Conservation (phyloP, 495 filamentous ascomycete genomes). For the Talaromyces borbonicus region DNA sequence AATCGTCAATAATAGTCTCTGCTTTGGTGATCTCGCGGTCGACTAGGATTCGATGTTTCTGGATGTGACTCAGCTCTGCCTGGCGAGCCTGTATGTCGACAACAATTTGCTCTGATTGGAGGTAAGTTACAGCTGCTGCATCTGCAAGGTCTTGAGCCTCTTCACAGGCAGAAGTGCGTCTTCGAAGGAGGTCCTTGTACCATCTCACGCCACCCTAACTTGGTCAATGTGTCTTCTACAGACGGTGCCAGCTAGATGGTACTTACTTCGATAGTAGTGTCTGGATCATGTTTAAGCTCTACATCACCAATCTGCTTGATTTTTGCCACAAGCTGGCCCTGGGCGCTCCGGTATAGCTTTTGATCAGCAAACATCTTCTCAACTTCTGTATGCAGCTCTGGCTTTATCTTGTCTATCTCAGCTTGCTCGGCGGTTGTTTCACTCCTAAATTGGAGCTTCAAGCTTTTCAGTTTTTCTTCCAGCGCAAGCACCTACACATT, state of each 20-base stretch:
- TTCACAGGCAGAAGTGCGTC: not conserved
- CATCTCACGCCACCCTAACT: not conserved
- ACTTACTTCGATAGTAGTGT: not conserved
- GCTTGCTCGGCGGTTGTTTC: not conserved
- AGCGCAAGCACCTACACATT: not conserved
- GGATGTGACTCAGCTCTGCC: not conserved
- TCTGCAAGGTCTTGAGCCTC: not conserved
- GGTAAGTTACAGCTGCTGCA: not conserved
- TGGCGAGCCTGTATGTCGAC: not conserved
- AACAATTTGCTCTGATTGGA: not conserved
- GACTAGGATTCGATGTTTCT: not conserved
- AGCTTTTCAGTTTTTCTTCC: not conserved
- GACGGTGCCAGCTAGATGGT: not conserved
- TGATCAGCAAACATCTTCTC: not conserved
- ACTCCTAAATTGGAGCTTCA: not conserved
- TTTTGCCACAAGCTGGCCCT: not conserved
- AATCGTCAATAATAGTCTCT: not conserved
- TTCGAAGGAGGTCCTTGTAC: not conserved
- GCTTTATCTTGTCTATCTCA: not conserved
- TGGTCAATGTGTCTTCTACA: not conserved
- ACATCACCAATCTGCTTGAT: not conserved
- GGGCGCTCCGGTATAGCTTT: not conserved
- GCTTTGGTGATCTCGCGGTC: not conserved
- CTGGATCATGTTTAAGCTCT: not conserved
- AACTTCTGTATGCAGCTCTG: not conserved